Percentiles rank a stretch among this genome's conserved stretches.
Conservation (phyloP, 2,329 filamentous ascomycete genomes). For the Zarea fungicola region DNA sequence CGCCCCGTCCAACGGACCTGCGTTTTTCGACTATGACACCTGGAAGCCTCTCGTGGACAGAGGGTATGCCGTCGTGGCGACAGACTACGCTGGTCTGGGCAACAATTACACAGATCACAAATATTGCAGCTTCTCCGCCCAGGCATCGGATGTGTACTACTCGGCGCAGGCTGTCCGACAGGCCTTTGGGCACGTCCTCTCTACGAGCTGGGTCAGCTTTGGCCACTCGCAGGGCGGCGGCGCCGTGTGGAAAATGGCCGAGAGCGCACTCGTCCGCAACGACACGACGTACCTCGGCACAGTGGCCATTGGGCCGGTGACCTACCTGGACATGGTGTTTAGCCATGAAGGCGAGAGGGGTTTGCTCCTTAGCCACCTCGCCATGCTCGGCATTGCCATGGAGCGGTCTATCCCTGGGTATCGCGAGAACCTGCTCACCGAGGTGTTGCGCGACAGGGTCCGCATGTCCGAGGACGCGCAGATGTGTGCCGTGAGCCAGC, state of each 20-base stretch:
- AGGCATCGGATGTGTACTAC: constrained; percentile 13
- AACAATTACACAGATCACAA: constrained; percentile 19
- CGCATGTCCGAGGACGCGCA: constrained; percentile 7
- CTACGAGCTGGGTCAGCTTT: constrained; percentile 13
- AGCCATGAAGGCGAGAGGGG: no score
- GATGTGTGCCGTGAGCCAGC: constrained; percentile 13
- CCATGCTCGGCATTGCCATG: constrained; percentile 7
- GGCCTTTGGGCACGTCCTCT: constrained; percentile 6
- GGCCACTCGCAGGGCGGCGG: constrained; percentile 20
- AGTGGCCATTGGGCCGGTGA: constrained; percentile 15
- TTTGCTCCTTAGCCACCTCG: no score
- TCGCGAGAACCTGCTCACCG: not conserved
- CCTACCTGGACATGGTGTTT: constrained; percentile 14
- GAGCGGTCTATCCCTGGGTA: constrained; percentile 1
- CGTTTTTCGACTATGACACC: constrained; percentile 14
- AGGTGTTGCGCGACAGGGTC: constrained; percentile 5
- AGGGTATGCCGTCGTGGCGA: constrained; percentile 19
- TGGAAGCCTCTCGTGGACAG: constrained; percentile 11
- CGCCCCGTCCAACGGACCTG: constrained; percentile 12
- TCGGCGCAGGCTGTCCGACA: constrained; percentile 12
- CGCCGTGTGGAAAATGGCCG: constrained; percentile 18
- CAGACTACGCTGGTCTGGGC: constrained; percentile 20
- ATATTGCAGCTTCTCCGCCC: constrained; percentile 12
- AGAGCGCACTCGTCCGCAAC: constrained; percentile 10
- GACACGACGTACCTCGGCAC: constrained; percentile 13